Evolutionary conservation across 306 rosid genomes (phyloP).

Genomic region (Cucumis sativus): DNA sequence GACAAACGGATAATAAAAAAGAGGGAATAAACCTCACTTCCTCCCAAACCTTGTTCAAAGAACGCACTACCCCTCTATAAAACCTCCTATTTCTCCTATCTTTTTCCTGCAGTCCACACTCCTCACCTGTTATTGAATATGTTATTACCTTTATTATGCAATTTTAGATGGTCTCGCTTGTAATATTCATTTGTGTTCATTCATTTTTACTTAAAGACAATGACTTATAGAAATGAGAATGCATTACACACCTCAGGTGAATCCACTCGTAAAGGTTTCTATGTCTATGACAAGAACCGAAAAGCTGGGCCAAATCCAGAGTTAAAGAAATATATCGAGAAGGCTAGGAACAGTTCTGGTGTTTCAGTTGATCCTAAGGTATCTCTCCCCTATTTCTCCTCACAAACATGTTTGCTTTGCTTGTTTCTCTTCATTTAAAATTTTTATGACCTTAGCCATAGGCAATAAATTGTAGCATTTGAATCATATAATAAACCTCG

Average conservation of each 20-base stretch:
- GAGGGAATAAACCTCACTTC: not conserved
- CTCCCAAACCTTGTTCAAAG: not conserved
- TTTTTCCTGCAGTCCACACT: no score
- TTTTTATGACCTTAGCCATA: not conserved
- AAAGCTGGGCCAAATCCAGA: conserved; percentile 82
- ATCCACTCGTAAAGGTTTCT: conserved; percentile 64
- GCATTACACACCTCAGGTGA: conserved; percentile 38
- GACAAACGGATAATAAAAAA: not conserved
- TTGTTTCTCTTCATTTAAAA: not conserved
- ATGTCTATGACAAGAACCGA: conserved; percentile 60
- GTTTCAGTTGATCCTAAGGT: conserved; percentile 74
- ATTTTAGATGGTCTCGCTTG: not conserved
- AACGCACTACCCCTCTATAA: not conserved
- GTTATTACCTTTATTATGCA: not conserved
- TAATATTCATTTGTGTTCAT: not conserved
- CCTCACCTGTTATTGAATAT: not conserved
- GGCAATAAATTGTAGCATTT: not conserved
- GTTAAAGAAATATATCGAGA: conserved; percentile 67
- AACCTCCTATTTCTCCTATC: no score
- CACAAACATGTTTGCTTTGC: not conserved
- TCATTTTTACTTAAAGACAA: not conserved
- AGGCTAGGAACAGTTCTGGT: conserved; percentile 57
- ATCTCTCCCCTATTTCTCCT: not conserved
- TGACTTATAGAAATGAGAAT: not conserved
- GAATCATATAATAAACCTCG: not conserved